These are phyloP conservation scores for Auriculariales sp. DNA, from an alignment of 768 basidiomycete genomes.

Conservation along the genomic window DNA sequence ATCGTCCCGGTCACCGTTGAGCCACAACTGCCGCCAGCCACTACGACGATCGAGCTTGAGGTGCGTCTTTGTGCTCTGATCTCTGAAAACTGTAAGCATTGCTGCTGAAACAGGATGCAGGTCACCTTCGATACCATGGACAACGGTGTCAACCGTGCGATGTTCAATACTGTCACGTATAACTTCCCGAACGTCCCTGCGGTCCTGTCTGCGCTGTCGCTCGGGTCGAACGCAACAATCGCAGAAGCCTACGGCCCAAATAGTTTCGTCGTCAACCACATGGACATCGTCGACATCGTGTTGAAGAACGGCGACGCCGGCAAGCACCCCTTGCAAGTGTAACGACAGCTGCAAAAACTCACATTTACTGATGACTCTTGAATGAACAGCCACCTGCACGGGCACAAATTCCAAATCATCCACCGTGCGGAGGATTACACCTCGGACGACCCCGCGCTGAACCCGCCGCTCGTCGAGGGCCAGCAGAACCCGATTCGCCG, in stretches of 20 bases:
- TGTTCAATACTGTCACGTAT: slow-evolving; percentile 58
- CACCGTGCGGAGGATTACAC: slow-evolving; percentile 55
- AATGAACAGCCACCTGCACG: slow-evolving; percentile 67
- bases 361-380: not conserved
- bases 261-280: slow-evolving; percentile 60
- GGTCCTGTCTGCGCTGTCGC: slow-evolving; percentile 58
- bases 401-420: slow-evolving; percentile 76
- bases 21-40: too few species aligned
- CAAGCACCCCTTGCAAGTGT: slow-evolving; percentile 69
- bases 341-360: slow-evolving; percentile 1
- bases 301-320: slow-evolving; percentile 29
- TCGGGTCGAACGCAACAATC: slow-evolving; percentile 60
- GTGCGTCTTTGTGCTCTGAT: too few species aligned
- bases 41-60: too few species aligned
- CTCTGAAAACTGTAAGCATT: too few species aligned
- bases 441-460: slow-evolving; percentile 57
- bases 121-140: slow-evolving; percentile 72
- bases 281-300: slow-evolving; percentile 36
- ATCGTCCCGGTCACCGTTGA: slow-evolving; percentile 47
- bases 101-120: too few species aligned
- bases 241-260: slow-evolving; percentile 62
- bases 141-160: slow-evolving; percentile 76
- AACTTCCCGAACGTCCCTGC: slow-evolving; percentile 59
- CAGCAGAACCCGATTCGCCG: slow-evolving; percentile 84
- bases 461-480: slow-evolving; percentile 62